Conservation (phyloP, 1,284 basidiomycete genomes). For the Afroboletus lepidellus region DNA sequence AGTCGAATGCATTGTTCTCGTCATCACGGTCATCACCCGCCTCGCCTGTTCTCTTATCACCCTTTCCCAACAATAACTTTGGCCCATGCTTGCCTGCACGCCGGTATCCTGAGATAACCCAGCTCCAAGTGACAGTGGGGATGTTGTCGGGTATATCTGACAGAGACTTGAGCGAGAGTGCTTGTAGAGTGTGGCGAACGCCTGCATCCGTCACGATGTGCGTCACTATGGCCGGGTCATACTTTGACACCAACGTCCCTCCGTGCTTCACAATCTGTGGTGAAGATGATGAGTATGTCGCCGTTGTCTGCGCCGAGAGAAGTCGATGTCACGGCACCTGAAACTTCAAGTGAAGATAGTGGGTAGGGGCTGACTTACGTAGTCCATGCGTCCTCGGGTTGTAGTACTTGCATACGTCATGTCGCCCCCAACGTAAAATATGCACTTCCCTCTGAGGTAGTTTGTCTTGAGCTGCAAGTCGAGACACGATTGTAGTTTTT, state of each 20-base stretch:
- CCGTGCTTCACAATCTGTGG: slow-evolving; percentile 57
- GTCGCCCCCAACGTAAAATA: slow-evolving; percentile 62
- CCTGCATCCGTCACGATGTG: slow-evolving; percentile 59
- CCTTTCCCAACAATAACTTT: neutral
- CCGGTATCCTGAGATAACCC: slow-evolving; percentile 42
- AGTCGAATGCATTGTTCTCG: slow-evolving; percentile 27
- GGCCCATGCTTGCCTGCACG: slow-evolving; percentile 9
- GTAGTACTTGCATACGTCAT: slow-evolving; percentile 46
- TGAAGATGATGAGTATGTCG: slow-evolving; percentile 3
- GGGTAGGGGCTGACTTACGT: slow-evolving; percentile 38
- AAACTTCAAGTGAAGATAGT: neutral
- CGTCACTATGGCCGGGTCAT: slow-evolving; percentile 52
- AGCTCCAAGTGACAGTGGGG: slow-evolving; percentile 61
- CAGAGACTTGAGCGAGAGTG: slow-evolving; percentile 45
- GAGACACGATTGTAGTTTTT: slow-evolving; percentile 32
- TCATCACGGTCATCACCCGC: slow-evolving; percentile 4
- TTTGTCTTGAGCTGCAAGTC: slow-evolving; percentile 22
- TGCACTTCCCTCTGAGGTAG: slow-evolving; percentile 49
- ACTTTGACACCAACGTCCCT: slow-evolving; percentile 53
- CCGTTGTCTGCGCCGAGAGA: neutral
- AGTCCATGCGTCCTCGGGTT: slow-evolving; percentile 58
- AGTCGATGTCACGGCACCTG: neutral
- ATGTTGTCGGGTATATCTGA: slow-evolving; percentile 59
- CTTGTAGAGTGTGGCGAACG: slow-evolving; percentile 37
- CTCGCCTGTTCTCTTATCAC: neutral